Base-by-base conservation (phyloP, 2,329 filamentous ascomycete species). In the Fusarium nisikadoi region DNA sequence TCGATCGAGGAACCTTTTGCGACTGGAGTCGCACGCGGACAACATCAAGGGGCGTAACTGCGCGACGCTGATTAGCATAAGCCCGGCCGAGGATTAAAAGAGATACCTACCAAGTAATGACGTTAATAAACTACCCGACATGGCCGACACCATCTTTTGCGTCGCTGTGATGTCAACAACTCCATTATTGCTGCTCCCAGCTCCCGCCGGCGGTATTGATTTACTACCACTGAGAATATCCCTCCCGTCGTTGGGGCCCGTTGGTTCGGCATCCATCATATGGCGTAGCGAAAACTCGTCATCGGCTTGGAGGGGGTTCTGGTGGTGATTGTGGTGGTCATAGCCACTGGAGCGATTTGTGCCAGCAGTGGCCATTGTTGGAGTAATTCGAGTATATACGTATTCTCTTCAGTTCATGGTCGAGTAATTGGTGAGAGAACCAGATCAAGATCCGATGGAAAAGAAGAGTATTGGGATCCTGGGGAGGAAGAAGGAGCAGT, bases 121-220 rank as follows among this genome's bases (percentile, higher is more conserved):
- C 13, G 95, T 98, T 71, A 98, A 81, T 63, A 99, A 83, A 82
- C 95, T 98, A 66, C 96, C 96, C 60, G 92, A 92, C 73, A 95
- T 93, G 54, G 96, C 96, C 62, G 95, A 97, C 60, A 97, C 81
- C 96, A 99, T 99, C 85, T 95, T 96, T 84, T 98, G 95, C 17
- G 88, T 83, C 27, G 94, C 88, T 9, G 95, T 94, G 72, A 97
- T 94, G 69, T 95, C 91, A 31, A 86, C 82, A 41, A 85, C 83
- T 61, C 83, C 82, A 62, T 81, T 80, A 10, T 70, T 64, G 25
- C 19, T 52, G 6, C 53, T 23, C n/a, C 61, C 59, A 60, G 43
- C 38, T 5, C 78, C 65, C 9, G 61, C 39, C 9, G 53, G 52
- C 13, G 59, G 70, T 60, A 60, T 52, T 50, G 63, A 59, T 27